A percentile compares a stretch with the other conserved stretches of the same genome.
phyloP scores from a whole-genome alignment of 1,284 basidiomycete genomes.

The Puccinia triticina region DNA sequence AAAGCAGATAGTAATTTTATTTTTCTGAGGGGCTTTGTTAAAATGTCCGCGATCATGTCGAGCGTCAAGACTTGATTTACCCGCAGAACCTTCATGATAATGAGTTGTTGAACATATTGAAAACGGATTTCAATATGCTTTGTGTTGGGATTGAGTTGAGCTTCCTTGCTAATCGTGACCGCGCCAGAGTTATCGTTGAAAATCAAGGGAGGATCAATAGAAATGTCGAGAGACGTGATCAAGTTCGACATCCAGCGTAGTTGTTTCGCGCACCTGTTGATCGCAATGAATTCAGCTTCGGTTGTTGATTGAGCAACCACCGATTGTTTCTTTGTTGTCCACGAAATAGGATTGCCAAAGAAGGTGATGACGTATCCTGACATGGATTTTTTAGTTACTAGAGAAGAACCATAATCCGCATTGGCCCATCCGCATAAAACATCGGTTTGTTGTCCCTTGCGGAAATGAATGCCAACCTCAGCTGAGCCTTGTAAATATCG shows the following conservation, averaged over 20 bases:
- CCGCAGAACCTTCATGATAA: not conserved
- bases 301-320: too few species aligned
- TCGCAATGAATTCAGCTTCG: too few species aligned
- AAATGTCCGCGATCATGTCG: not conserved
- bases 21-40: constrained; percentile 2
- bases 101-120: not conserved
- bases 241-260: constrained; percentile 8
- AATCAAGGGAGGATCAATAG: not conserved
- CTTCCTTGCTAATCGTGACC: too few species aligned
- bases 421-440: too few species aligned
- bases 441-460: not conserved
- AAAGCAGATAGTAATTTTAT: not conserved
- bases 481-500: not conserved
- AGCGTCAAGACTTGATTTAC: not conserved
- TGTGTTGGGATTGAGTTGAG: too few species aligned
- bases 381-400: not conserved
- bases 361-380: constrained; percentile 8
- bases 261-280: not conserved
- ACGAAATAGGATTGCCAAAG: constrained; percentile 10
- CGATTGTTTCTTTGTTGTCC: too few species aligned
- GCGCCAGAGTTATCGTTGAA: too few species aligned
- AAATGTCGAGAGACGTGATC: not conserved
- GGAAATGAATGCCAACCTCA: not conserved
- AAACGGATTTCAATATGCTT: too few species aligned
- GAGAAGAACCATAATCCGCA: not conserved